Conservation (phyloP, 768 basidiomycete genomes). For the Leccinum variicolor region DNA sequence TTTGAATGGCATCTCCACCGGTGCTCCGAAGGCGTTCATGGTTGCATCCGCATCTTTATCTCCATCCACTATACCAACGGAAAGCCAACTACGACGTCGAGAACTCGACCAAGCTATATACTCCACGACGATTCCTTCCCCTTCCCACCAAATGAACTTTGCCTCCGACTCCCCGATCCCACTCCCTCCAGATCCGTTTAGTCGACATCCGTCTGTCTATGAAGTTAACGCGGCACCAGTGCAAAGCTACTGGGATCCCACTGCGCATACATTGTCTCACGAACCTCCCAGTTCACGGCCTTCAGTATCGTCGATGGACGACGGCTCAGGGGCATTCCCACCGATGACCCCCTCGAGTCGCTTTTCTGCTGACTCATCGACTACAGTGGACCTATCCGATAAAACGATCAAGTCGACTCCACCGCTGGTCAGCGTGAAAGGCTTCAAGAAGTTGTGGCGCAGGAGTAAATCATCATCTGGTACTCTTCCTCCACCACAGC, state of each 20-base stretch:
- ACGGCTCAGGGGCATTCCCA: constrained; percentile 11
- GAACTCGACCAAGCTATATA: constrained; percentile 51
- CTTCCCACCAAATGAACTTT: constrained; percentile 21
- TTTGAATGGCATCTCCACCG: constrained; percentile 65
- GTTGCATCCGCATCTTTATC: constrained; percentile 18
- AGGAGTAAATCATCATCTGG: constrained; percentile 53
- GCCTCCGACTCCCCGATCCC: constrained; percentile 61
- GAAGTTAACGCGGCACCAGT: constrained; percentile 30
- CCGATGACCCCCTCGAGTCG: constrained; percentile 48
- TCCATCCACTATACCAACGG: constrained; percentile 34
- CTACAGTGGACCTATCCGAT: constrained; percentile 29
- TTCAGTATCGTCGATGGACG: constrained; percentile 24
- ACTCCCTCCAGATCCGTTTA: constrained; percentile 82
- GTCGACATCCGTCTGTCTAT: constrained; percentile 58
- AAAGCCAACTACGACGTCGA: constrained; percentile 48
- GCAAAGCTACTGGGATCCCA: constrained; percentile 45
- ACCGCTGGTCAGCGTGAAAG: constrained; percentile 70
- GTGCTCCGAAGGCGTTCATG: constrained; percentile 49
- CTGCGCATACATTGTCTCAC: constrained; percentile 20
- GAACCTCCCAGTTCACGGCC: constrained; percentile 21
- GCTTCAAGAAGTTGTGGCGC: constrained; percentile 75
- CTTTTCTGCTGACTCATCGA: constrained; percentile 73
- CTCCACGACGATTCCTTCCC: constrained; percentile 35
- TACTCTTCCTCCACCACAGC: constrained; percentile 32
- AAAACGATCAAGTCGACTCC: constrained; percentile 31